A percentile compares a stretch with the other conserved stretches of the same genome.
Conservation (phyloP, 257 asterid species). For the Cinchona pubescens region DNA sequence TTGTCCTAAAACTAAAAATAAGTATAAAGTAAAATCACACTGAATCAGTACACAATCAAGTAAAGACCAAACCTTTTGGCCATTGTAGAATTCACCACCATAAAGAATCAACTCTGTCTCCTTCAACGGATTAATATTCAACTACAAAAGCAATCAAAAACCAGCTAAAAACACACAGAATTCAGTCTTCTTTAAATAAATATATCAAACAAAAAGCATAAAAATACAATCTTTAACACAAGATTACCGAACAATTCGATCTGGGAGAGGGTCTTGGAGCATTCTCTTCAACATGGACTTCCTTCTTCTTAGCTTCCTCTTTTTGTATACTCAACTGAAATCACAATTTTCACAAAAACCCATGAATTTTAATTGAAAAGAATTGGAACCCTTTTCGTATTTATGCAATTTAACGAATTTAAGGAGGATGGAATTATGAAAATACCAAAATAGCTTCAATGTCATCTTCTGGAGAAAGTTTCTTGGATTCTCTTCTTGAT, state of each 20-base stretch:
- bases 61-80: conserved; percentile 62
- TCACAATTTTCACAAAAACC: background rate
- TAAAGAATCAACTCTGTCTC: conserved; percentile 82
- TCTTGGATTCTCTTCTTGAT: conserved; percentile 81
- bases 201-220: background rate
- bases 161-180: background rate
- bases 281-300: conserved; percentile 82
- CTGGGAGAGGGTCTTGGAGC: conserved; percentile 94
- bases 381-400: background rate
- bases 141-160: conserved; percentile 36
- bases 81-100: conserved; percentile 98
- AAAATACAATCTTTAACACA: background rate
- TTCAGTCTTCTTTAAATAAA: background rate
- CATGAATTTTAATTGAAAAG: background rate
- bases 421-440: no score
- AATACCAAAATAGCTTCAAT: conserved; percentile 93
- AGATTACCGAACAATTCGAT: conserved; percentile 93
- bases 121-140: conserved; percentile 78
- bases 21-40: background rate
- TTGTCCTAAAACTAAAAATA: no score
- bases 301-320: conserved; percentile 98
- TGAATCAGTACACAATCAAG: background rate
- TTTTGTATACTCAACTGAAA: conserved; percentile 64
- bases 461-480: conserved; percentile 95
- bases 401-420: no score